Base-by-base conservation (phyloP, 2,329 filamentous ascomycete species). In the Aspergillus ochraceoroseus region DNA sequence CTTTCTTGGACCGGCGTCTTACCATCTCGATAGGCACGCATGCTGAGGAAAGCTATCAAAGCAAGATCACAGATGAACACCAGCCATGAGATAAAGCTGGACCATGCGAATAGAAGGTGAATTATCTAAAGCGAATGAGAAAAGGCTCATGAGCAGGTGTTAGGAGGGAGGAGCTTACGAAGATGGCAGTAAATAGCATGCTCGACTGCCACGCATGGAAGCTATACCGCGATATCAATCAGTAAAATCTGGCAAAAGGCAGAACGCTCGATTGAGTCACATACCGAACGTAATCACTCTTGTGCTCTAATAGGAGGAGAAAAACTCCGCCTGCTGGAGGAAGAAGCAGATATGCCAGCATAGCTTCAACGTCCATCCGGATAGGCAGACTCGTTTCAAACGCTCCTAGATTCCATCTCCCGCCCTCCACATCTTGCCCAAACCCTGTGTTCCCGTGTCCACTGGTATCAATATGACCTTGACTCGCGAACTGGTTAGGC, bases 171-270 rank as follows among this genome's bases (percentile, higher is more conserved):
- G 12, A 31, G 62, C 70, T 55, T 56, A 77, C 72, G 52, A 79
- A 79, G 26, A 79, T 62, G 33, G 77, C 77, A 0, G 85, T 83
- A 63, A 95, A 95, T 2, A 94, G 66, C 56, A 95, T 72, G 49
- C 83, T 82, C 5, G 85, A 86, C 67, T 98, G 92, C 90, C 92
- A 98, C 5, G 92, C 92, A 65, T 98, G 92, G 55, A 96, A 96
- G 49, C 86, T 90, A 52, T 23, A 42, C 32, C 27, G 28, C 37
- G 42, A 47, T 27, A 44, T 36, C 14, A 14, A 15, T 37, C 29
- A 14, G 14, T 7, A 12, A 17, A 20, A 4, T 8, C n/a, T 15
- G 14, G 11, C 2, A 19, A 20, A n/a, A n/a, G n/a, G n/a, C n/a
- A n/a, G n/a, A n/a, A n/a, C n/a, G 19, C 2, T 11, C 13, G 9